These are phyloP conservation scores for Boletus sp. DNA, from an alignment of 768 basidiomycete species.

Conservation along the genomic window DNA sequence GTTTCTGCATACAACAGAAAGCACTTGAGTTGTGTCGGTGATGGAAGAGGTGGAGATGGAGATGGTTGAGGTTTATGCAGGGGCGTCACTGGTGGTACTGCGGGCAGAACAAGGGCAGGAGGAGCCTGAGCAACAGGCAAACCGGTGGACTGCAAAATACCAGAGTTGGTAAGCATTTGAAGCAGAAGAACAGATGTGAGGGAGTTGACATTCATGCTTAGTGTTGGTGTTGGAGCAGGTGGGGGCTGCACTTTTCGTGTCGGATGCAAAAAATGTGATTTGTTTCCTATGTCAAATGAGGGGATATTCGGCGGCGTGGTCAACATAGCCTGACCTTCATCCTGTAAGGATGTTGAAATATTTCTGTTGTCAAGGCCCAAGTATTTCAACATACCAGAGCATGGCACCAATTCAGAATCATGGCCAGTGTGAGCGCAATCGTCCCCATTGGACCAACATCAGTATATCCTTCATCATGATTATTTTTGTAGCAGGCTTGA, in stretches of 20 bases:
- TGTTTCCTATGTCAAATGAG: not conserved
- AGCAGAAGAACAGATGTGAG: slow-evolving; percentile 6
- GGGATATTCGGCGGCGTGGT: slow-evolving; percentile 2
- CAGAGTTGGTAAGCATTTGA: not conserved
- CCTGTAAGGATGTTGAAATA: not conserved
- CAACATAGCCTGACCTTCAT: slow-evolving; percentile 9
- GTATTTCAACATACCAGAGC: not conserved
- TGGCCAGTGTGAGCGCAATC: not conserved
- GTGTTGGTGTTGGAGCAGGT: not conserved
- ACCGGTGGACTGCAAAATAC: not conserved
- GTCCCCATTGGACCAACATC: not conserved
- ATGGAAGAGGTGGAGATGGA: not conserved
- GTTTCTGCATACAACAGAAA: slow-evolving; percentile 6
- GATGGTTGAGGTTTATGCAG: no score
- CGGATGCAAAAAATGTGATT: not conserved
- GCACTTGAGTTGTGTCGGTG: not conserved
- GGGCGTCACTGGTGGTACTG: no score
- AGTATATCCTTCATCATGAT: not conserved
- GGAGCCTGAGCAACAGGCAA: not conserved
- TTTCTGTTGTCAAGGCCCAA: not conserved
- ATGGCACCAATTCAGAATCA: slow-evolving; percentile 13
- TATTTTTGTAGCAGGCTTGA: slow-evolving; percentile 1
- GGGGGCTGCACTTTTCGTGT: not conserved
- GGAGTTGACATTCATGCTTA: not conserved
- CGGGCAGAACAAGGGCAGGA: not conserved